Percentiles rank a stretch among this genome's conserved stretches.
Evolutionary conservation across 495 filamentous ascomycete species (phyloP).

Genomic region (Cercophora newfieldiana): DNA sequence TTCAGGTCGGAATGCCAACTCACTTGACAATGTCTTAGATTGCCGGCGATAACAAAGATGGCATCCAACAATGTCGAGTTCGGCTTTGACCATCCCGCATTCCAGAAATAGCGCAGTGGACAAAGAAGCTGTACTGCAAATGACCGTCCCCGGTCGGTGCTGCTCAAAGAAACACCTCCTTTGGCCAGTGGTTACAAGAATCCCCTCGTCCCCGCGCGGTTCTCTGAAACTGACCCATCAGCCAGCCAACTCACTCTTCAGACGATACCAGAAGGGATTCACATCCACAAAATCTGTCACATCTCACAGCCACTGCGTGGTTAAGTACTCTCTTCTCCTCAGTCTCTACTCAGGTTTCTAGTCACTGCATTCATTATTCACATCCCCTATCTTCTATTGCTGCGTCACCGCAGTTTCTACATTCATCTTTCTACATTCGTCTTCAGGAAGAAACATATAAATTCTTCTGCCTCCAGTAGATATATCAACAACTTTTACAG

Average conservation of each 20-base stretch:
- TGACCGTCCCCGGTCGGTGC: background rate
- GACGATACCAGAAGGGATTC: conserved; percentile 1
- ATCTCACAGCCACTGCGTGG: background rate
- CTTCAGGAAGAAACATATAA: background rate
- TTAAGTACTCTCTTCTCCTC: background rate
- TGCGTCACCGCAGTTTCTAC: background rate
- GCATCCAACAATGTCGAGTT: background rate
- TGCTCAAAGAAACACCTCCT: conserved; percentile 4
- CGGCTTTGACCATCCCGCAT: background rate
- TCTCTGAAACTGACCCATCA: background rate
- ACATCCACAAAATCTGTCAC: background rate
- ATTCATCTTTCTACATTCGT: background rate
- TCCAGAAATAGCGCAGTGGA: conserved; percentile 21
- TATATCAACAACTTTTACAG: background rate
- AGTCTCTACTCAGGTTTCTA: background rate
- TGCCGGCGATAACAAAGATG: conserved; percentile 1
- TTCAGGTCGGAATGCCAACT: background rate
- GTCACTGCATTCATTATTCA: background rate
- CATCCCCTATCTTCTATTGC: background rate
- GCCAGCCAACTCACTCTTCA: background rate
- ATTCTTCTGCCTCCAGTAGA: background rate
- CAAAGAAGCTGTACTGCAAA: conserved; percentile 17
- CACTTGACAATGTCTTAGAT: conserved; percentile 25
- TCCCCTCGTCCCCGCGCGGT: background rate
- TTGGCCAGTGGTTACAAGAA: conserved; percentile 15